phyloP scores from a whole-genome alignment of 2,329 filamentous ascomycete species.

The Parafenestella ontariensis region DNA sequence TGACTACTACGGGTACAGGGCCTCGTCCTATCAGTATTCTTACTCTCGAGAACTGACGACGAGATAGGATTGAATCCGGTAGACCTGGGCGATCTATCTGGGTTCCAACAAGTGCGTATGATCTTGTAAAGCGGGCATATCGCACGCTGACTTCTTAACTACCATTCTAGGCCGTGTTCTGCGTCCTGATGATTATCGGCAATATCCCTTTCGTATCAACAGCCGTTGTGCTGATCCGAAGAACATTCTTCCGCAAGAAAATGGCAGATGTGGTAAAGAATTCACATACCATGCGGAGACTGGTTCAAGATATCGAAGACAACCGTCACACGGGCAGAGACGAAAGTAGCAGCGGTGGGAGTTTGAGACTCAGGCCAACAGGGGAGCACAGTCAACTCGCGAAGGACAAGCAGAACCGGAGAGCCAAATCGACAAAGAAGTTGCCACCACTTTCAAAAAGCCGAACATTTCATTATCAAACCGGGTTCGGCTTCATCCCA shows the following conservation, averaged over 20 bases:
- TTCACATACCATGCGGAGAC: slow-evolving; percentile 30
- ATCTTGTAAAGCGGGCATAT: background rate
- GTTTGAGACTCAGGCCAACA: slow-evolving; percentile 6
- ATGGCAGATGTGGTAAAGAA: slow-evolving; percentile 37
- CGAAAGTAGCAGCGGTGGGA: slow-evolving; percentile 11
- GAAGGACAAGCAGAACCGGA: slow-evolving; percentile 1
- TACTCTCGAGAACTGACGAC: background rate
- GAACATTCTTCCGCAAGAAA: slow-evolving; percentile 34
- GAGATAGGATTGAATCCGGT: slow-evolving; percentile 34
- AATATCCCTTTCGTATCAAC: slow-evolving; percentile 41
- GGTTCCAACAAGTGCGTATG: background rate
- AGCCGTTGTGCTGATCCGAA: slow-evolving; percentile 35
- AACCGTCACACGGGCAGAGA: slow-evolving; percentile 11
- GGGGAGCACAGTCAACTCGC: background rate
- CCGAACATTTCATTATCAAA: slow-evolving; percentile 34
- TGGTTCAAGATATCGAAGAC: slow-evolving; percentile 34
- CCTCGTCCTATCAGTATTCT: no score
- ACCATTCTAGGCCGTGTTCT: slow-evolving; percentile 27
- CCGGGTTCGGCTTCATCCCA: slow-evolving; percentile 38
- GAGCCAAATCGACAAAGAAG: slow-evolving; percentile 7
- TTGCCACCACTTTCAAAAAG: slow-evolving; percentile 18
- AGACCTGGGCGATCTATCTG: slow-evolving; percentile 30
- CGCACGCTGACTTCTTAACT: background rate
- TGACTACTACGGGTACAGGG: slow-evolving; percentile 38
- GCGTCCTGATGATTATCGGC: slow-evolving; percentile 35